A percentile compares a stretch with the other conserved stretches of the same genome.
phyloP scores from a whole-genome alignment of 352 stramenopile species.

The Globisporangium cylindrosporum region DNA sequence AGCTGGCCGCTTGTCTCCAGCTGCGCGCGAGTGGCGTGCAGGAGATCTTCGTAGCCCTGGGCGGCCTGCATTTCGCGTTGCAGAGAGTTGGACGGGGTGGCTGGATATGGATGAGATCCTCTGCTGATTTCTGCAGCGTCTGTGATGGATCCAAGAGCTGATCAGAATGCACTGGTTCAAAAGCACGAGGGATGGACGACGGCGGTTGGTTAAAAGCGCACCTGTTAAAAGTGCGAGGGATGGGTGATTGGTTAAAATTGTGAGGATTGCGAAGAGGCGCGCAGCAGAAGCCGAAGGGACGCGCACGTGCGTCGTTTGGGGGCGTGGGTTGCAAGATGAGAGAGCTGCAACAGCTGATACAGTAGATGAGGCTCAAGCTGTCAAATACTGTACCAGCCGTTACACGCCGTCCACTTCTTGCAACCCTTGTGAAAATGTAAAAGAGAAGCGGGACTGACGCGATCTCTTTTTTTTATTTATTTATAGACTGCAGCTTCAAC shows the following conservation, averaged over 20 bases:
- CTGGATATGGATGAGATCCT: neutral
- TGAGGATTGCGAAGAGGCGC: conserved; percentile 4
- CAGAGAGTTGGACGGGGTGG: neutral
- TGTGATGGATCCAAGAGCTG: neutral
- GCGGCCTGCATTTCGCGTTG: conserved; percentile 6
- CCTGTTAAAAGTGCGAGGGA: too few relatives aligned
- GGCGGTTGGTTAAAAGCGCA: neutral
- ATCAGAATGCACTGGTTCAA: neutral
- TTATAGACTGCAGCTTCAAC: too few relatives aligned
- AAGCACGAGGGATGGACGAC: neutral
- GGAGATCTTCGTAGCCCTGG: conserved; percentile 2
- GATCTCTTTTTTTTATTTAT: too few relatives aligned
- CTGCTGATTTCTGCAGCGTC: neutral
- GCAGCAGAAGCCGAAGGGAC: neutral
- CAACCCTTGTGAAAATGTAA: too few relatives aligned
- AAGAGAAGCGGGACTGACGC: too few relatives aligned
- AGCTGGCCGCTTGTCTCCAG: conserved; percentile 8
- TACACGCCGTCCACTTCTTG: too few relatives aligned
- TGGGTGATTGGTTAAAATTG: too few relatives aligned
- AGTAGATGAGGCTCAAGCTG: too few relatives aligned
- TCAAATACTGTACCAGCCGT: too few relatives aligned
- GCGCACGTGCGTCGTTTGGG: neutral
- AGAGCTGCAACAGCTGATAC: neutral
- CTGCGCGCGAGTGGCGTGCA: conserved; percentile 6
- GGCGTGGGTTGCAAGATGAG: neutral